Percentiles rank a stretch among this genome's conserved stretches.
Conservation (phyloP, 2,329 filamentous ascomycete species). For the Zasmidium angulare region DNA sequence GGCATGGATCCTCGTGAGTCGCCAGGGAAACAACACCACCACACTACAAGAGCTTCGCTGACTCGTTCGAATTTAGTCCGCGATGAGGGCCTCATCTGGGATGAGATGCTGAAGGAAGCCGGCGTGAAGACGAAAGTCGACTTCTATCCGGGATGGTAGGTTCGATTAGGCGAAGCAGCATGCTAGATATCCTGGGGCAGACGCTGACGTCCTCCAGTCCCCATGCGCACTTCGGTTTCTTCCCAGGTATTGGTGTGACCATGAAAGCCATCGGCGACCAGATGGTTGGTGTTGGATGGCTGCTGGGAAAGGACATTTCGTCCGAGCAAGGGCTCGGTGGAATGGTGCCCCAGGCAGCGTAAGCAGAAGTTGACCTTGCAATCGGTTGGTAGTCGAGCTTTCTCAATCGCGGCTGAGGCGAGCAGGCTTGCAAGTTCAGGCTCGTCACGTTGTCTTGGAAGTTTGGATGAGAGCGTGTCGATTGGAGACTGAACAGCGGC, state of each 20-base stretch:
- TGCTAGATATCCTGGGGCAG: too few relatives aligned
- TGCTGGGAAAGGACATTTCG: conserved; percentile 7
- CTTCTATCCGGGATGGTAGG: not conserved
- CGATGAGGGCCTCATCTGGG: conserved; percentile 55
- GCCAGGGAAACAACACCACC: not conserved
- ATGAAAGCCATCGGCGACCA: conserved; percentile 6
- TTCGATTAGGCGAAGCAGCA: too few relatives aligned
- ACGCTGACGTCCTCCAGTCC: conserved; percentile 3
- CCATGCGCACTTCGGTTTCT: conserved; percentile 9
- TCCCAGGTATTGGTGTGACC: conserved; percentile 7
- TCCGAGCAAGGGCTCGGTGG: conserved; percentile 5
- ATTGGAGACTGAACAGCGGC: not conserved
- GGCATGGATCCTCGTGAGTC: conserved; percentile 46
- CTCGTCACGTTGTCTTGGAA: too few relatives aligned
- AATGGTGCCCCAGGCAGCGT: not conserved
- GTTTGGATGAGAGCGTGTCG: too few relatives aligned
- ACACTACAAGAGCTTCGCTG: not conserved
- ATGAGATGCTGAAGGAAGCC: conserved; percentile 44
- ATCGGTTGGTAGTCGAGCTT: not conserved
- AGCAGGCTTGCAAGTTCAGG: too few relatives aligned
- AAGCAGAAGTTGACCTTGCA: not conserved
- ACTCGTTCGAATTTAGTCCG: conserved; percentile 31
- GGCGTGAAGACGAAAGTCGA: conserved; percentile 46
- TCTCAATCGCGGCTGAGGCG: not conserved
- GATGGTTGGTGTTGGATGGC: conserved; percentile 12